phyloP scores from a whole-genome alignment of 2,329 filamentous ascomycete species.

The Aureobasidium vineae region DNA sequence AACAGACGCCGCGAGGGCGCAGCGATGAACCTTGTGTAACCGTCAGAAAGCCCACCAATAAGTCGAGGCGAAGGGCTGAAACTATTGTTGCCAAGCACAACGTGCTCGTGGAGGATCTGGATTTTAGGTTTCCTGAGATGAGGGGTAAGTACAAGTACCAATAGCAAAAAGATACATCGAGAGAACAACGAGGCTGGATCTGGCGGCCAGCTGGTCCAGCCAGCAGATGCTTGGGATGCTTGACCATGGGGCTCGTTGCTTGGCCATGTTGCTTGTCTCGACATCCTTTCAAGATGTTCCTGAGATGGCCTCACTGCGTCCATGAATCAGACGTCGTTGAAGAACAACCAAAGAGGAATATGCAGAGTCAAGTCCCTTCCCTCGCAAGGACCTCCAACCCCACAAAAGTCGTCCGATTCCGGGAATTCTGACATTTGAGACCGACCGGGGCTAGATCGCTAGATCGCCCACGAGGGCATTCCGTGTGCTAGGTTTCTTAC shows the following conservation, averaged over 20 bases:
- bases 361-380: neutral
- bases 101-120: neutral
- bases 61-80: neutral
- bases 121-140: neutral
- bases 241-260: neutral
- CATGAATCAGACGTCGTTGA: neutral
- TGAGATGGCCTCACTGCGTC: neutral
- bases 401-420: neutral
- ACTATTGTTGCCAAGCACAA: conserved; percentile 4
- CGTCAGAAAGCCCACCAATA: conserved; percentile 9
- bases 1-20: conserved; percentile 4
- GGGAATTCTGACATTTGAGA: no score
- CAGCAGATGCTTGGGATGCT: conserved; percentile 7
- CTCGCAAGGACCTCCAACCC: neutral
- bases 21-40: neutral
- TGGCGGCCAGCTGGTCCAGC: neutral
- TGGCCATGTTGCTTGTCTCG: conserved; percentile 9
- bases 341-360: neutral
- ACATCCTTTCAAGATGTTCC: neutral
- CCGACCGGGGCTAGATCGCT: neutral
- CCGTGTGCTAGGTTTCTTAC: neutral
- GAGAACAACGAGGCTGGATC: neutral
- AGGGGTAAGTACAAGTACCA: conserved; percentile 13
- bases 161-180: neutral
- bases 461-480: neutral